Percentiles rank a stretch among this genome's conserved stretches.
Conservation (phyloP, 116 monocot genomes). For the Cymodocea nodosa region DNA sequence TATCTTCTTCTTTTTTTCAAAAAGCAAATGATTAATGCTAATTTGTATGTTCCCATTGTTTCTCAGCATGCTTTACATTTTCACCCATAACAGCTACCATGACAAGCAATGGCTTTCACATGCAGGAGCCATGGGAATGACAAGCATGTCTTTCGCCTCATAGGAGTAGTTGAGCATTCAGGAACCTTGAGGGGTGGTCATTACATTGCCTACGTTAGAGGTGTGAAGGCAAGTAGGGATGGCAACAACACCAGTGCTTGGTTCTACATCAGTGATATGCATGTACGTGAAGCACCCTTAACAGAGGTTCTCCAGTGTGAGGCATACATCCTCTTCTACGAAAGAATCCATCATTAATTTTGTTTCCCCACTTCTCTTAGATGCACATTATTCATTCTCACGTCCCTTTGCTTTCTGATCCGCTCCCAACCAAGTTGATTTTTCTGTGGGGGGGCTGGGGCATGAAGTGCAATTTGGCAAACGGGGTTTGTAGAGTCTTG, state of each 20-base stretch:
- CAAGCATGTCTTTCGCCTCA: slow-evolving; percentile 18
- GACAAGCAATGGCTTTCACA: neutral
- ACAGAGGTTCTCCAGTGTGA: slow-evolving; percentile 71
- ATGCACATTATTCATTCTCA: neutral
- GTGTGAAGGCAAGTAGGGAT: slow-evolving; percentile 21
- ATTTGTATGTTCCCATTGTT: neutral
- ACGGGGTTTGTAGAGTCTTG: no score
- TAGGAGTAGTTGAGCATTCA: slow-evolving; percentile 44
- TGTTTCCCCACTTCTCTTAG: neutral
- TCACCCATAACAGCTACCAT: neutral
- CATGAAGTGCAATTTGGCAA: no score
- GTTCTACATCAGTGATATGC: slow-evolving; percentile 65
- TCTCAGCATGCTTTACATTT: neutral
- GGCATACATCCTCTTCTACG: slow-evolving; percentile 85
- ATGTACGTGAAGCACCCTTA: slow-evolving; percentile 41
- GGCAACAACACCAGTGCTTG: slow-evolving; percentile 21
- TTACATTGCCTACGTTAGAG: slow-evolving; percentile 66
- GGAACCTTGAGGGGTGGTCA: slow-evolving; percentile 41
- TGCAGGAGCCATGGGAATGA: slow-evolving; percentile 19
- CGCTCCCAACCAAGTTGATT: no score
- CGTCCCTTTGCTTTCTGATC: neutral
- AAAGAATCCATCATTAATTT: slow-evolving; percentile 15
- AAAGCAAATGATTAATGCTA: no score
- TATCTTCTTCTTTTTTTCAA: no score
- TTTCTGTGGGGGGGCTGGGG: no score